Evolutionary conservation across 208 protist genomes (phyloP).

Genomic region (Acanthamoeba healyi): DNA sequence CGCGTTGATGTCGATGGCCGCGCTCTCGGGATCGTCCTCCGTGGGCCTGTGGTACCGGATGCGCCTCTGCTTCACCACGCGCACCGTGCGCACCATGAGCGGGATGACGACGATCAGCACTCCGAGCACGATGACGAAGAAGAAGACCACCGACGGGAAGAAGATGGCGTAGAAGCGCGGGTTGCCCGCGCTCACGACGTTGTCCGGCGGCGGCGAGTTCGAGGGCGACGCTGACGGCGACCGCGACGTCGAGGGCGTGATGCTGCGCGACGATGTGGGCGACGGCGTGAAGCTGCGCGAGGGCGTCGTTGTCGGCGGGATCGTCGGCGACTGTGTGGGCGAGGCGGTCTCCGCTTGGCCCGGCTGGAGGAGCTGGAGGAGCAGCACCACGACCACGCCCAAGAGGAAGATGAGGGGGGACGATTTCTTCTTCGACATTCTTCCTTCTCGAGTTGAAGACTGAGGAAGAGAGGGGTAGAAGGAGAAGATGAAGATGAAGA

Average conservation of each 20-base stretch:
- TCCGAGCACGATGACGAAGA: neutral
- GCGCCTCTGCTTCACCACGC: neutral
- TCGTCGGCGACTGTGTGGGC: neutral
- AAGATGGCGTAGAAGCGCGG: conserved; percentile 22
- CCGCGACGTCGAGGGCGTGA: neutral
- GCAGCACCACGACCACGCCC: neutral
- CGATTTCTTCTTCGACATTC: no score
- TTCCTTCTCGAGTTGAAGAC: no score
- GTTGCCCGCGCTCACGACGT: neutral
- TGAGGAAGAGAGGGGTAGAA: no score
- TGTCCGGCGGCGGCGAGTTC: neutral
- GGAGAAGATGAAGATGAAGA: no score
- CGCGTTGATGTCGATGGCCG: neutral
- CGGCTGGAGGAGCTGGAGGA: neutral
- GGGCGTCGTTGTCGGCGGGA: neutral
- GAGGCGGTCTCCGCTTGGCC: neutral
- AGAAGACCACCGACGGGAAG: neutral
- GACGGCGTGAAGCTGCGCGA: neutral
- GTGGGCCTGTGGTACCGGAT: neutral
- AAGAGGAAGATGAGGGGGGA: neutral
- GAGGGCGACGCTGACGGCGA: neutral
- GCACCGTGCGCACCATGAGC: neutral
- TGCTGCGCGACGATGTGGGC: neutral
- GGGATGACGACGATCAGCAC: neutral
- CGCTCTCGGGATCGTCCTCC: neutral